Percentiles rank a stretch among this genome's conserved stretches.
Conservation (phyloP, 2,329 filamentous ascomycete species). For the Alternaria sp. region DNA sequence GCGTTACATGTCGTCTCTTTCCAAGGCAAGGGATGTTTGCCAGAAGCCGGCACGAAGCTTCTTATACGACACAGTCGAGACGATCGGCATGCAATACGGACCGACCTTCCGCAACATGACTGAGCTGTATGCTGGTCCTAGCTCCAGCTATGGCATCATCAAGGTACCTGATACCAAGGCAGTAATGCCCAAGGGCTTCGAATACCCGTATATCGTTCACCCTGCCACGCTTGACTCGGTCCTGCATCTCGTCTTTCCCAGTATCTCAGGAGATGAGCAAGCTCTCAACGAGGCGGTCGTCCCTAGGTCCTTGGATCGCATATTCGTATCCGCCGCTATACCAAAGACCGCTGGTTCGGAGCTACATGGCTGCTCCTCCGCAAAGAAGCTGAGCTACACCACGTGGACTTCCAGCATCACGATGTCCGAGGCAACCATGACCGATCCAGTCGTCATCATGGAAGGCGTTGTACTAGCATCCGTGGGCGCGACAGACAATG, state of each 20-base stretch:
- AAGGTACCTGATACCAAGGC: constrained; percentile 4
- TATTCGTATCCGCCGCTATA: neutral
- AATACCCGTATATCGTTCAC: constrained; percentile 2
- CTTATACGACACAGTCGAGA: constrained; percentile 9
- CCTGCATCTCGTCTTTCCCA: constrained; percentile 10
- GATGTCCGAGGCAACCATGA: constrained; percentile 4
- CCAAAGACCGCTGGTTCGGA: constrained; percentile 1
- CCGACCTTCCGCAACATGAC: constrained; percentile 14
- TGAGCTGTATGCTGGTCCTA: constrained; percentile 15
- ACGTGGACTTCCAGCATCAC: constrained; percentile 6
- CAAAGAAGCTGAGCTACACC: constrained; percentile 12
- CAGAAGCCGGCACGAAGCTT: constrained; percentile 9
- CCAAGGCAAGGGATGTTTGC: neutral
- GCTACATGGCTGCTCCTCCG: constrained; percentile 4
- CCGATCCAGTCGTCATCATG: constrained; percentile 5
- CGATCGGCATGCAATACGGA: constrained; percentile 12
- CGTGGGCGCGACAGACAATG: neutral
- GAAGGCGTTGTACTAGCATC: constrained; percentile 5
- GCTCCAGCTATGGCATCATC: constrained; percentile 4
- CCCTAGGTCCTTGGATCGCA: constrained; percentile 5
- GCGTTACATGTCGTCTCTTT: constrained; percentile 1
- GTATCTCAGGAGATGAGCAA: constrained; percentile 14
- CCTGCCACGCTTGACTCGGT: constrained; percentile 11
- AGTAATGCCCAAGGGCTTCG: constrained; percentile 6
- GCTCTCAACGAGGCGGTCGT: constrained; percentile 9